Evolutionary conservation across 2,329 filamentous ascomycete genomes (phyloP).

Genomic region (Clarireedia homoeocarpa): DNA sequence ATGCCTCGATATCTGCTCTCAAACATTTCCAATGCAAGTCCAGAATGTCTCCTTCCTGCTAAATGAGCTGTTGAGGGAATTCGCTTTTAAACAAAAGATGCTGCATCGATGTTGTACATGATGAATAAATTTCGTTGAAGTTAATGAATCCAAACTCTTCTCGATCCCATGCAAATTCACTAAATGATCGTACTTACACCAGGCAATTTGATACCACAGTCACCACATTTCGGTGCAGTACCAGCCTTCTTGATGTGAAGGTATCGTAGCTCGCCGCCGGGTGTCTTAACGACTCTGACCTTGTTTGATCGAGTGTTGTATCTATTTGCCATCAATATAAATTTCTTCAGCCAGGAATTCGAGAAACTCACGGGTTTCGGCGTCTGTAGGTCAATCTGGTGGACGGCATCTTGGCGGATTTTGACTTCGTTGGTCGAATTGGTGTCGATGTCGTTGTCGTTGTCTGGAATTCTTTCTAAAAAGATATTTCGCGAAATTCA

Average conservation of each 20-base stretch:
- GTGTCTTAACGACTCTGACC: slow-evolving; percentile 91
- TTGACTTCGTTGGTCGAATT: slow-evolving; percentile 25
- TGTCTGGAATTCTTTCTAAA: slow-evolving; percentile 8
- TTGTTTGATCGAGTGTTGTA: slow-evolving; percentile 99
- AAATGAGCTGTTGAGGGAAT: no score
- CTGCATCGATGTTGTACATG: no score
- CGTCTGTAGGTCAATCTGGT: slow-evolving; percentile 48
- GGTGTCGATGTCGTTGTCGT: slow-evolving; percentile 22
- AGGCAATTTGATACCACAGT: slow-evolving; percentile 95
- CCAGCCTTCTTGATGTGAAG: slow-evolving; percentile 99
- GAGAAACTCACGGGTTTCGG: slow-evolving; percentile 62
- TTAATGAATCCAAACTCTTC: background rate
- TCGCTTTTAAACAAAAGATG: no score
- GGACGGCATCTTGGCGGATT: slow-evolving; percentile 40
- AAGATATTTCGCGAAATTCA: slow-evolving; percentile 3
- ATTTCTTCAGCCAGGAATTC: background rate
- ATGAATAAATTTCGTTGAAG: background rate
- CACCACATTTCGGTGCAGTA: slow-evolving; percentile 96
- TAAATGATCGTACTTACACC: slow-evolving; percentile 65
- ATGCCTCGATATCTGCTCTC: background rate
- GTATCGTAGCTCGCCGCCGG: slow-evolving; percentile 89
- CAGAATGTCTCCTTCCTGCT: no score
- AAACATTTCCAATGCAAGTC: background rate
- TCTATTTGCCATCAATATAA: slow-evolving; percentile 37
- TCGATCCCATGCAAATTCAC: background rate